Evolutionary conservation across 352 stramenopile species (phyloP), one percentile per base, ranked within the genome.

Genomic region (Phytophthora pisi): DNA sequence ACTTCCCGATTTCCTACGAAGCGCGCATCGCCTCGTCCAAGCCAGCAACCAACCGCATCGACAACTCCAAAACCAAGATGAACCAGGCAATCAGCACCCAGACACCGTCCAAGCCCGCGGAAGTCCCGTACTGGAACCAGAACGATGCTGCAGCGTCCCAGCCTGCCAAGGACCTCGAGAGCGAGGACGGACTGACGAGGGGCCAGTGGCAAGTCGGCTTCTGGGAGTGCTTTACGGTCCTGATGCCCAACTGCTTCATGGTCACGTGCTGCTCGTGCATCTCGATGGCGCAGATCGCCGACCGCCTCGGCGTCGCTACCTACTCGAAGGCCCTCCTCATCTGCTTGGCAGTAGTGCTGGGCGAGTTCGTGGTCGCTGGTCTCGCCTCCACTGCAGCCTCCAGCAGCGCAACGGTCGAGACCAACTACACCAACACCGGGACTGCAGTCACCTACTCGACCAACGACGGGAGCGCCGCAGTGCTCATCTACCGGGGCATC

Each of bases 231-330:
- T 77, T 78, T 54, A 64, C 64, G 10, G 51, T 70, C 34, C 66
- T 74, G 30, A 68, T 82, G 53, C 78, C 80, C 36, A 89, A 89
- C 68, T 70, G 64, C 30, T 59, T 81, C 55, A 80, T 84, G 74
- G 62, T 68, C 15, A 76, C 57, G 50, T 79, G 61, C 63, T 85
- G 76, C 56, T 68, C 80, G 23, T 89, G 80, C 52, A 24, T 89
- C n/a, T 76, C 75, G 5, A 28, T 84, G 24, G 75, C 81, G 4
- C 78, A 89, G 53, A 77, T 81, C 43, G 59, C 67, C 5, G 31
- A 68, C 1, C 66, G 78, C 1, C 67, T 89, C 9, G 77, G 75
- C 7, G 57, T 83, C 18, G 70, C 68, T 24, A 61, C 68, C 24
- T 84, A 72, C 63, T 64, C 60, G 18, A 73, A 64, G 18, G 55